Evolutionary conservation across 164 flowering plant genomes (phyloP), one percentile per base, ranked within the genome.

Genomic region (Vitis cinerea): DNA sequence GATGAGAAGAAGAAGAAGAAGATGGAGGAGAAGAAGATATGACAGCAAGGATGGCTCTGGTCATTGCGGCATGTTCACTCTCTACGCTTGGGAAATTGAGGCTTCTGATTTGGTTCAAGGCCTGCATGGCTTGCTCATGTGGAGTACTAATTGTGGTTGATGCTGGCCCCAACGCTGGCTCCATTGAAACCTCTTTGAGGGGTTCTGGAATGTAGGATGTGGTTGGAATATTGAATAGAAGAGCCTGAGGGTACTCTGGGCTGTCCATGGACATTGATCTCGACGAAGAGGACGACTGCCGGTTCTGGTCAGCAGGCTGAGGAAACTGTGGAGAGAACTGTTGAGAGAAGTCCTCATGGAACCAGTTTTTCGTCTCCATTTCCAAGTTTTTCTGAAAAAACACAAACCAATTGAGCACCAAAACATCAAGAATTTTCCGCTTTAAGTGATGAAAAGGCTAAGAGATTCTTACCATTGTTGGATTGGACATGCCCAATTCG

Each of bases 221-320:
- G 56, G 2, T 65, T 17, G 77, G 77, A 48, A 78, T 61, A 72
- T 66, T 82, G 71, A 81, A 82, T 1, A 83, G 4, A 51, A 84
- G 75, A 37, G 87, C 44, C 7, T 37, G 69, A 5, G 90, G 72
- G 17, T 73, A 72, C 50, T 86, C 91, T 2, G 90, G 81, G 74
- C 90, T 90, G 14, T 82, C 89, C 65, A 78, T 70, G 4, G 97
- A 87, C 19, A 83, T 55, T 13, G 90, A 84, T 75, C 76, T 76
- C 51, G 95, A 90, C 0, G 93, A 86, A 1, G 98, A 88, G 0
- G 96, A 88, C 3, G 92, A 87, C 27, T 73, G 82, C 51, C 67
- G 72, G 63, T 69, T 73, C 17, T 68, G 83, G 31, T 82, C 80
- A 1, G 66, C 31, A 59, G 59, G 65, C 9, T 10, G 76, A n/a